Percentiles rank a stretch among this genome's conserved stretches.
Evolutionary conservation across 495 filamentous ascomycete genomes (phyloP).

Genomic region (Daldinia vernicosa): DNA sequence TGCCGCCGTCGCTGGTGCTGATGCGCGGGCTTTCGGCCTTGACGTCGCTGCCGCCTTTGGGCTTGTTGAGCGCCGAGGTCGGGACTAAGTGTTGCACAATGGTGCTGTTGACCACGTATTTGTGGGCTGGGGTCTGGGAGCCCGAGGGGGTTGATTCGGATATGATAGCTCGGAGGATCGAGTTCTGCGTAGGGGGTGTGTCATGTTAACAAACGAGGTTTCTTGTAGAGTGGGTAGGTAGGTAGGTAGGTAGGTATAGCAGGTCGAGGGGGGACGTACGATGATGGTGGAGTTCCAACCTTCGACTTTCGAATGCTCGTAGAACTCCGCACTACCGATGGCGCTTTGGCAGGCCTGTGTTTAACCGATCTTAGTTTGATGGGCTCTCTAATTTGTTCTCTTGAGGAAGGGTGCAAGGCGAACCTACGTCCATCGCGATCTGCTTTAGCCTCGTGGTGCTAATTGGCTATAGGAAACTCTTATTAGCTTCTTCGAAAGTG

Average conservation of each 20-base stretch:
- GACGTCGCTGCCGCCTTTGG: constrained; percentile 51
- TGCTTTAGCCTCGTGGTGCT: constrained; percentile 78
- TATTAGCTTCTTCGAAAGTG: constrained; percentile 22
- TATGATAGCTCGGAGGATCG: constrained; percentile 85
- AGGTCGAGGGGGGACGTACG: constrained; percentile 60
- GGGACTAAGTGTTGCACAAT: constrained; percentile 89
- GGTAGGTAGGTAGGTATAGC: neutral
- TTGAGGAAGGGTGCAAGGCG: constrained; percentile 18
- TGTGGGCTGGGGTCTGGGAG: constrained; percentile 66
- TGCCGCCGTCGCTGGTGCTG: constrained; percentile 53
- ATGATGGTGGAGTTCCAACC: constrained; percentile 93
- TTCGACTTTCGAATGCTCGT: constrained; percentile 82
- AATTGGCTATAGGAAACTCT: constrained; percentile 68
- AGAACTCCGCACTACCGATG: constrained; percentile 73
- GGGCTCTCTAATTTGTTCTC: neutral
- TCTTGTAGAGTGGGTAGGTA: neutral
- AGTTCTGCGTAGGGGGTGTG: constrained; percentile 65
- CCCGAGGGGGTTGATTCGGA: constrained; percentile 74
- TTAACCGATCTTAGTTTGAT: constrained; percentile 35
- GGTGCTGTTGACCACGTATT: constrained; percentile 95
- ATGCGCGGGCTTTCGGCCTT: constrained; percentile 47
- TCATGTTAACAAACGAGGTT: constrained; percentile 7
- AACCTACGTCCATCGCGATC: constrained; percentile 81
- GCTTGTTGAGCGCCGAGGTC: constrained; percentile 63
- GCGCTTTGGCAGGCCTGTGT: constrained; percentile 82